These are phyloP conservation scores for Sporormia fimetaria DNA, from an alignment of 495 filamentous ascomycete genomes.

Conservation along the genomic window DNA sequence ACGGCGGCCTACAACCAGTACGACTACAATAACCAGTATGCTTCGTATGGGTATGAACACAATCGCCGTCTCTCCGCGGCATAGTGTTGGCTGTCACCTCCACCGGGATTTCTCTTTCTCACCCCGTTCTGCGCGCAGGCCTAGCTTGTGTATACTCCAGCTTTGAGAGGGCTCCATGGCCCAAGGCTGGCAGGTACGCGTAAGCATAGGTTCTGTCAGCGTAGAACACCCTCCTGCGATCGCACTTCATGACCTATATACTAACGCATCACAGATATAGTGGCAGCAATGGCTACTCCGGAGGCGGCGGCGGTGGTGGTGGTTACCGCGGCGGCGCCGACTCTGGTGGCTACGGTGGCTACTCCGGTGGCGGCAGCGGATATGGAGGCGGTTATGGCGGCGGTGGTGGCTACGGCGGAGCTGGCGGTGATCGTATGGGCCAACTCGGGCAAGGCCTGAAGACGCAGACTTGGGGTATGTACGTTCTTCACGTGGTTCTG, in stretches of 20 bases:
- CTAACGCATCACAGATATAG: constrained; percentile 41
- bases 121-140: constrained; percentile 13
- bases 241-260: not conserved
- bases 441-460: constrained; percentile 77
- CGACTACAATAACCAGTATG: constrained; percentile 18
- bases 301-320: constrained; percentile 41
- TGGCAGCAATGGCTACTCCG: constrained; percentile 41
- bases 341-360: constrained; percentile 40
- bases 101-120: constrained; percentile 17
- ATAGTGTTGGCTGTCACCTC: constrained; percentile 13
- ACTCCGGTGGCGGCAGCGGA: constrained; percentile 32
- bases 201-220: constrained; percentile 13
- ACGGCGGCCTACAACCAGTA: constrained; percentile 15
- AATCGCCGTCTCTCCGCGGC: constrained; percentile 15
- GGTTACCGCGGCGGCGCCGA: constrained; percentile 37
- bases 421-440: constrained; percentile 75
- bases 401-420: constrained; percentile 40
- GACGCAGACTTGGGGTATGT: constrained; percentile 75
- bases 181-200: constrained; percentile 4
- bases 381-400: constrained; percentile 32
- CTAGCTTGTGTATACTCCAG: constrained; percentile 8
- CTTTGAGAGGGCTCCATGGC: too few species aligned
- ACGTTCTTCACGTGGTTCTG: not conserved
- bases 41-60: constrained; percentile 22
- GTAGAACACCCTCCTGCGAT: constrained; percentile 10